phyloP scores from a whole-genome alignment of 192 early-diverging fungal species.

The Thoreauomyces humboldtii region DNA sequence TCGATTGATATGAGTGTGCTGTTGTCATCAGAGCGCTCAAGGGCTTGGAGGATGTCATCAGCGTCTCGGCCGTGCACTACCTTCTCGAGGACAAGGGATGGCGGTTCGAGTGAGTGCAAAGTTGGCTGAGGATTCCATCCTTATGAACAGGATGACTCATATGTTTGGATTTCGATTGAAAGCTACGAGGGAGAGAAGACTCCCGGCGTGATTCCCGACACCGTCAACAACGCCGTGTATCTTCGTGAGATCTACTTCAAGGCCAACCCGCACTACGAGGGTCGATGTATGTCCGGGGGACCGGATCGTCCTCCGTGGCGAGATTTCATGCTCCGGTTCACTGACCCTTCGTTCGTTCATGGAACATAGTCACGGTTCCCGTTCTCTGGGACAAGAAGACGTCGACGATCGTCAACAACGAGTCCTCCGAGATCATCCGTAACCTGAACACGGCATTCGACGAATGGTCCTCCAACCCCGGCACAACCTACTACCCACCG shows the following conservation, averaged over 20 bases:
- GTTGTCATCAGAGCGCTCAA: conserved; percentile 76
- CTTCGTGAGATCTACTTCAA: conserved; percentile 90
- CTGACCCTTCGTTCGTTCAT: conserved; percentile 39
- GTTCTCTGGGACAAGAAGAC: conserved; percentile 96
- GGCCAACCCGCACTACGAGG: conserved; percentile 72
- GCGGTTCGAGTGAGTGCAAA: conserved; percentile 39
- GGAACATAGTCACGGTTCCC: conserved; percentile 91
- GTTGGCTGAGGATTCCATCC: conserved; percentile 49
- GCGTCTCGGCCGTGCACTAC: conserved; percentile 83
- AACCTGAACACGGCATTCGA: conserved; percentile 92
- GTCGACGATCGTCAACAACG: conserved; percentile 91
- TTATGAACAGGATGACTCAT: conserved; percentile 71
- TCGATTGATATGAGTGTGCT: no score
- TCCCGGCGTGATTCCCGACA: conserved; percentile 75
- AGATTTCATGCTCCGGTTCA: neutral
- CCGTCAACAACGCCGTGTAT: conserved; percentile 70
- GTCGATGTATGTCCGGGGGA: conserved; percentile 33
- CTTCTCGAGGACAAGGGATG: conserved; percentile 77
- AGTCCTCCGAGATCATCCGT: conserved; percentile 92
- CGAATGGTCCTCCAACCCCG: conserved; percentile 51
- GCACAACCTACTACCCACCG: conserved; percentile 79
- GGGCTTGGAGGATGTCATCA: conserved; percentile 81
- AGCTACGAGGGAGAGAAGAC: conserved; percentile 59
- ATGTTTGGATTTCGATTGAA: conserved; percentile 40
- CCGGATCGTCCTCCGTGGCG: neutral